Evolutionary conservation across 1,139 yeast species (phyloP), one percentile per base, ranked within the genome.

Genomic region (Blastobotrys ciferrii): DNA sequence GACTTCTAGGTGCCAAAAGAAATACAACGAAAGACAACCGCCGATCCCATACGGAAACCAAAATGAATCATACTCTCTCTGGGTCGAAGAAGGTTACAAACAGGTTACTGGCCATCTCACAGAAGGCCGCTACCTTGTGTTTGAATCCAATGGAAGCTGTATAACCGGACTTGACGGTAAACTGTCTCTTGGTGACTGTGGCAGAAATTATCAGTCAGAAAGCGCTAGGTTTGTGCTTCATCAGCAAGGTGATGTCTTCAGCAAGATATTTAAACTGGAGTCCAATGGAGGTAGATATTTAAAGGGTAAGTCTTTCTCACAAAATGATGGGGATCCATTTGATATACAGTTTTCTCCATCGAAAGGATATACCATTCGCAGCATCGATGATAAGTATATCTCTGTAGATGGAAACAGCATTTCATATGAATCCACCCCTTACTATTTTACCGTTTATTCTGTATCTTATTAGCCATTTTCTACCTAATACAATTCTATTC

Each of bases 71-170:
- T 39, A 43, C 20, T 46, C 62, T 9, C 53, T 60, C 17, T 47
- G 44, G 47, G 49, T 57, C 14, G 64, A 60, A 43, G 28, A 38
- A 4, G 64, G 64, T 2, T 59, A 37, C 50, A 60, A 59, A 47
- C 50, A 47, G 43, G 38, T 58, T 23, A 54, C 57, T 4, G 64
- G 64, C 12, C 48, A 45, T 2, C 50, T 59, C 19, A 60, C 64
- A 20, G 64, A 60, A 45, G 64, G 64, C 3, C 51, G 64, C 33
- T 60, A 53, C 42, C 50, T 58, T 36, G 47, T 50, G 37, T 15
- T 46, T 39, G 53, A 44, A 35, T 60, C 59, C 41, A 59, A 37
- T 53, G 60, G 18, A 45, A 50, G 41, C 51, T 55, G 41, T 53
- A 55, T 59, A 5, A 6, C 13, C 13, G 15, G 13, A 12, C 15